Conservation (phyloP, 192 early-diverging fungal genomes). For the Rhizophagus clarus region DNA sequence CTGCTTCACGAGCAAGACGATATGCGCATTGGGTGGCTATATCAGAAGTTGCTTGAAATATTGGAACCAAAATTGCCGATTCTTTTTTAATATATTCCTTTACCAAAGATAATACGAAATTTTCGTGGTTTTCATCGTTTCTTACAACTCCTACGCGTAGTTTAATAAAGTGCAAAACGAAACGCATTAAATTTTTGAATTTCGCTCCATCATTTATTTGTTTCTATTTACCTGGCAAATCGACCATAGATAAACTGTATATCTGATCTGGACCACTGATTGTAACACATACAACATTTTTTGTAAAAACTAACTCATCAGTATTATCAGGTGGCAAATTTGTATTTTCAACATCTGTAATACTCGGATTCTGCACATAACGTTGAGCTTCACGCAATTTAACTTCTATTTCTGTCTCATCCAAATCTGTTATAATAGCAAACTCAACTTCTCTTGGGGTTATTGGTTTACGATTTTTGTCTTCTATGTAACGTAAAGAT, state of each 20-base stretch:
- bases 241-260: background rate
- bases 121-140: background rate
- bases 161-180: background rate
- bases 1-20: background rate
- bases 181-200: background rate
- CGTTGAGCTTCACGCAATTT: background rate
- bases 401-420: background rate
- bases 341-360: background rate
- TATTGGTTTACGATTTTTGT: background rate
- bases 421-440: background rate
- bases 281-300: background rate
- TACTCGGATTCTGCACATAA: background rate
- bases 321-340: background rate
- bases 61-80: background rate
- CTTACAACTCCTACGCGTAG: background rate
- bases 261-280: background rate
- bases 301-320: background rate
- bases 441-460: background rate
- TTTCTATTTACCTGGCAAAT: background rate
- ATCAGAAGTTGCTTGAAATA: constrained; percentile 1
- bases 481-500: background rate
- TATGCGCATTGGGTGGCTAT: background rate
- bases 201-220: background rate
- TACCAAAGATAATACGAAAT: background rate
- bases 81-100: constrained; percentile 6